Conservation (phyloP, 495 filamentous ascomycete genomes). For the Cenococcum geophilum region DNA sequence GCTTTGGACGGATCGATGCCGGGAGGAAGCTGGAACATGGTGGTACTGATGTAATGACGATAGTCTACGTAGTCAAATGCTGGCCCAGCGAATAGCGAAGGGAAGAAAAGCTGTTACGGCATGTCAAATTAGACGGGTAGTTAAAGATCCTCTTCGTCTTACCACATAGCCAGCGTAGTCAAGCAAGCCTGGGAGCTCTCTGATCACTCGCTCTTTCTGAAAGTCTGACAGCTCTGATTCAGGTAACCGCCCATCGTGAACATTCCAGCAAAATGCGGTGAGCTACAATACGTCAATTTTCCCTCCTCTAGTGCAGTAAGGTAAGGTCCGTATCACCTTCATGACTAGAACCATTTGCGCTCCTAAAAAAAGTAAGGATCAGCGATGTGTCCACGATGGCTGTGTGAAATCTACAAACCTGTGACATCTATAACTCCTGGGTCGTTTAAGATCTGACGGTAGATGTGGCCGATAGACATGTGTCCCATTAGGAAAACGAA, state of each 20-base stretch:
- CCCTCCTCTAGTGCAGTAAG: not conserved
- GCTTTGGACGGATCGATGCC: slow-evolving; percentile 71
- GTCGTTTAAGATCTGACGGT: slow-evolving; percentile 63
- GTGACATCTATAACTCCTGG: slow-evolving; percentile 75
- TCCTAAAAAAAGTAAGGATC: slow-evolving; percentile 17
- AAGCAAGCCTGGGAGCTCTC: slow-evolving; percentile 61
- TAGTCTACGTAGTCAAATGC: slow-evolving; percentile 94
- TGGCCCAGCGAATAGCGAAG: slow-evolving; percentile 77
- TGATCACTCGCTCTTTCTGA: slow-evolving; percentile 76
- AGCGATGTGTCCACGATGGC: not conserved
- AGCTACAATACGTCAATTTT: slow-evolving; percentile 43
- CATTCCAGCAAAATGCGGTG: slow-evolving; percentile 95
- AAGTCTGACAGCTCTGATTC: slow-evolving; percentile 73
- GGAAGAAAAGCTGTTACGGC: slow-evolving; percentile 67
- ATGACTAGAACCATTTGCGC: slow-evolving; percentile 98
- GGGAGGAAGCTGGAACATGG: slow-evolving; percentile 83
- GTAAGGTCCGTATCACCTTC: slow-evolving; percentile 50
- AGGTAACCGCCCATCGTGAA: slow-evolving; percentile 79
- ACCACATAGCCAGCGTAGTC: slow-evolving; percentile 82
- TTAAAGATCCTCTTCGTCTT: slow-evolving; percentile 17
- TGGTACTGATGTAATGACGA: slow-evolving; percentile 82
- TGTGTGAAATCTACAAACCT: slow-evolving; percentile 38
- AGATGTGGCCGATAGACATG: slow-evolving; percentile 84
- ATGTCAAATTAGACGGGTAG: not conserved
- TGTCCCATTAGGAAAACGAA: slow-evolving; percentile 95